These are phyloP conservation scores for Cinnamomum chago DNA, from an alignment of 164 flowering plant species.

Conservation along the genomic window DNA sequence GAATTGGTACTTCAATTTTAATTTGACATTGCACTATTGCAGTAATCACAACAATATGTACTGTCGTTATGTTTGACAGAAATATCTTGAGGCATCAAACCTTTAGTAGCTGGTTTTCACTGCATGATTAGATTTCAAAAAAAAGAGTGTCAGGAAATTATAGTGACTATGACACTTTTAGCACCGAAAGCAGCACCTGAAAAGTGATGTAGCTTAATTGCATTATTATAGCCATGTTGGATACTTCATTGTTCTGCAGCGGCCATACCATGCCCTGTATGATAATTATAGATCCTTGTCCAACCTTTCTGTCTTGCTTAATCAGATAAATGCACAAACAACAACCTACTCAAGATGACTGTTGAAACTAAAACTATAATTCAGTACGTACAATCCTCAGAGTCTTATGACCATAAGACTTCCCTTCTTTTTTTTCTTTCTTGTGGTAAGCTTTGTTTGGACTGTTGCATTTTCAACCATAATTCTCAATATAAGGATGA, in stretches of 20 bases:
- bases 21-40: too few species aligned
- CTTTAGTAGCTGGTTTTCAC: too few species aligned
- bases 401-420: neutral
- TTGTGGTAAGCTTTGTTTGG: neutral
- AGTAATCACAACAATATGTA: too few species aligned
- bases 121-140: too few species aligned
- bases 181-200: neutral
- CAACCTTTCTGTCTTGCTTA: too few species aligned
- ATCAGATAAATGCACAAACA: neutral
- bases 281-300: too few species aligned
- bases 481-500: neutral
- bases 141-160: neutral
- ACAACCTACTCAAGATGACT: neutral
- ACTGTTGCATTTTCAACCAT: neutral
- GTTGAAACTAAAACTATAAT: neutral
- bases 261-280: neutral
- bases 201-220: neutral
- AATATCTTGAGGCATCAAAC: too few species aligned
- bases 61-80: too few species aligned
- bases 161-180: neutral
- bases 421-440: too few species aligned
- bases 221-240: neutral
- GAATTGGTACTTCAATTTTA: too few species aligned
- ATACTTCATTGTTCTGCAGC: neutral
- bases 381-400: neutral